Conservation (phyloP, 2,329 filamentous ascomycete species). For the Neophaeococcomyces mojaviensis region DNA sequence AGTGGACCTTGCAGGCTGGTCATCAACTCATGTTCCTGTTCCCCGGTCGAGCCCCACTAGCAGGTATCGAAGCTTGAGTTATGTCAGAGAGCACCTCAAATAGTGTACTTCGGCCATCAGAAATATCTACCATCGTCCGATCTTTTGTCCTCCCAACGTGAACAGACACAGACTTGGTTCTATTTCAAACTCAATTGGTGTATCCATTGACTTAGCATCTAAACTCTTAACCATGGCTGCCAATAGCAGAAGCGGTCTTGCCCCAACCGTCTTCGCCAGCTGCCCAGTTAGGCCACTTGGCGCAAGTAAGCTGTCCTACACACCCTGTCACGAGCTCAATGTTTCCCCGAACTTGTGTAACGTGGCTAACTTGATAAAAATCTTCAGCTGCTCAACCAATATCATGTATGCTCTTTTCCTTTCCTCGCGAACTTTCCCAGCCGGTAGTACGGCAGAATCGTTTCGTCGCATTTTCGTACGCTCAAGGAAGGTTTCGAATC, state of each 20-base stretch:
- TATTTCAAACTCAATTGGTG: too few relatives aligned
- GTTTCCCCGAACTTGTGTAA: background rate
- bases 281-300: background rate
- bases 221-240: background rate
- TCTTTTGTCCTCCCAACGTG: too few relatives aligned
- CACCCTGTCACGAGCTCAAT: background rate
- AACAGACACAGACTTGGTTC: too few relatives aligned
- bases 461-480: background rate
- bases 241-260: background rate
- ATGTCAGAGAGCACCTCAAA: too few relatives aligned
- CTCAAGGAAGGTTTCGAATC: background rate
- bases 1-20: too few relatives aligned
- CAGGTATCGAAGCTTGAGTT: too few relatives aligned
- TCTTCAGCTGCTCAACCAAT: background rate
- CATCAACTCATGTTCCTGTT: too few relatives aligned
- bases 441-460: background rate
- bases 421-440: background rate
- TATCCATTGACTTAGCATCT: too few relatives aligned
- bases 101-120: too few relatives aligned
- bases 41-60: too few relatives aligned
- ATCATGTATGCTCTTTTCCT: background rate
- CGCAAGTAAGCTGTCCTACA: background rate
- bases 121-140: too few relatives aligned
- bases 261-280: background rate
- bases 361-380: background rate